Conservation (phyloP, 306 rosid genomes). For the Quercus glauca region DNA sequence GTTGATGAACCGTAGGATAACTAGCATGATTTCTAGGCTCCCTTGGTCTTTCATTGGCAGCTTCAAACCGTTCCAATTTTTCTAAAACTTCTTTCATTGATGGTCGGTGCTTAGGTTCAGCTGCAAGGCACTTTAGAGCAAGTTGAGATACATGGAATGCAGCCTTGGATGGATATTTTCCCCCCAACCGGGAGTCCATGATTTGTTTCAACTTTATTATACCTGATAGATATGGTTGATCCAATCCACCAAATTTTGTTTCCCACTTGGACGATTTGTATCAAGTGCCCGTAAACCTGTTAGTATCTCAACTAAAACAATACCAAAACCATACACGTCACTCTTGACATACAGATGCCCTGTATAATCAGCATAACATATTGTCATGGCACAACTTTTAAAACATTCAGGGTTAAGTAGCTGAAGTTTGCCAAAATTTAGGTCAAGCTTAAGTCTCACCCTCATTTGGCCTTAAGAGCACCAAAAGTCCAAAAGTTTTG, state of each 20-base stretch:
- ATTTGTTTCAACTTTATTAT: constrained; percentile 64
- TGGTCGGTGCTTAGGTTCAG: no score
- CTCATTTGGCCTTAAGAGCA: neutral
- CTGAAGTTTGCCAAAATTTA: neutral
- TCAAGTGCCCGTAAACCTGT: constrained; percentile 73
- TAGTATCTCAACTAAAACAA: constrained; percentile 79
- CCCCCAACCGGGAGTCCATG: constrained; percentile 70
- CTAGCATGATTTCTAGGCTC: no score
- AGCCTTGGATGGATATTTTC: constrained; percentile 77
- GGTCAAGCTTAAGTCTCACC: neutral
- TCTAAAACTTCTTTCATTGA: no score
- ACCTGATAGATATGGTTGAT: constrained; percentile 62
- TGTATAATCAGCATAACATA: constrained; percentile 24
- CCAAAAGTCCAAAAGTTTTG: neutral
- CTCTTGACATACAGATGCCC: constrained; percentile 93
- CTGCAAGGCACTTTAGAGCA: constrained; percentile 32
- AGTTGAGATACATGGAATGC: constrained; percentile 68
- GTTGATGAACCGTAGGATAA: no score
- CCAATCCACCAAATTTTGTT: constrained; percentile 66
- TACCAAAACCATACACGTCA: constrained; percentile 88
- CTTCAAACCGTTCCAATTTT: no score
- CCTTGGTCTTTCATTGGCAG: no score
- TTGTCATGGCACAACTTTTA: neutral
- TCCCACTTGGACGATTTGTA: constrained; percentile 60
- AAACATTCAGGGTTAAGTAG: neutral